phyloP scores from a whole-genome alignment of 2,329 filamentous ascomycete species.

The Bipolaris sorokiniana region DNA sequence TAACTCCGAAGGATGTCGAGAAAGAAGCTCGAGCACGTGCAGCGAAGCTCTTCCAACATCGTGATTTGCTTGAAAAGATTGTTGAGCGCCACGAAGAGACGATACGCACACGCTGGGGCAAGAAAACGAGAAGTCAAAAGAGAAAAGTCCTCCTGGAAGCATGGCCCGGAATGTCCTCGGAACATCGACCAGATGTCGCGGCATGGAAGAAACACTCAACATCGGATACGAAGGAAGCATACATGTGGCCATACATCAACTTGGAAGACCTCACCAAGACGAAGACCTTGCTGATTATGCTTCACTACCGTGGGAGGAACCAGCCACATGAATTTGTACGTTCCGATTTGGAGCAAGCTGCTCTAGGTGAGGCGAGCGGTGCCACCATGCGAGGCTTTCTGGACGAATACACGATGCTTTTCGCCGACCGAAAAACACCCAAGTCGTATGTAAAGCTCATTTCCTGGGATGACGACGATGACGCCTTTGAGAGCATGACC shows the following conservation, averaged over 20 bases:
- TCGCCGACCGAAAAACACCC: conserved; percentile 33
- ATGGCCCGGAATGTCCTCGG: conserved; percentile 59
- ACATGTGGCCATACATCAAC: conserved; percentile 63
- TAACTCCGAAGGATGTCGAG: not conserved
- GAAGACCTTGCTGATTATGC: conserved; percentile 55
- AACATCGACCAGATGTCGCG: conserved; percentile 62
- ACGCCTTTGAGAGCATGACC: conserved; percentile 50
- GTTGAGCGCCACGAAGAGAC: conserved; percentile 59
- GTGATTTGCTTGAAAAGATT: conserved; percentile 39
- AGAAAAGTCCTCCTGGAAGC: conserved; percentile 54
- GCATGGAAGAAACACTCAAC: conserved; percentile 15
- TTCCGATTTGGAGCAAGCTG: conserved; percentile 49
- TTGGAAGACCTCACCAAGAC: conserved; percentile 57
- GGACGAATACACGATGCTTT: conserved; percentile 44
- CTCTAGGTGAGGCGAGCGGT: not conserved
- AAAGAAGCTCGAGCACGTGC: conserved; percentile 2
- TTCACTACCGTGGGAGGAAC: conserved; percentile 60
- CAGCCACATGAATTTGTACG: conserved; percentile 56
- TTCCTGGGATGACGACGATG: conserved; percentile 43
- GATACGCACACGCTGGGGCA: conserved; percentile 62
- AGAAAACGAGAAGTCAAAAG: conserved; percentile 58
- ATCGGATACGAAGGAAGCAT: conserved; percentile 8
- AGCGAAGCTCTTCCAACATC: conserved; percentile 14
- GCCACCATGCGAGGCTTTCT: conserved; percentile 16
- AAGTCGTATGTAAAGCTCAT: conserved; percentile 49